Percentiles rank a stretch among this genome's conserved stretches.
These are phyloP conservation scores for Phytophthora pseudosyringae DNA, from an alignment of 352 stramenopile genomes.

Conservation along the genomic window DNA sequence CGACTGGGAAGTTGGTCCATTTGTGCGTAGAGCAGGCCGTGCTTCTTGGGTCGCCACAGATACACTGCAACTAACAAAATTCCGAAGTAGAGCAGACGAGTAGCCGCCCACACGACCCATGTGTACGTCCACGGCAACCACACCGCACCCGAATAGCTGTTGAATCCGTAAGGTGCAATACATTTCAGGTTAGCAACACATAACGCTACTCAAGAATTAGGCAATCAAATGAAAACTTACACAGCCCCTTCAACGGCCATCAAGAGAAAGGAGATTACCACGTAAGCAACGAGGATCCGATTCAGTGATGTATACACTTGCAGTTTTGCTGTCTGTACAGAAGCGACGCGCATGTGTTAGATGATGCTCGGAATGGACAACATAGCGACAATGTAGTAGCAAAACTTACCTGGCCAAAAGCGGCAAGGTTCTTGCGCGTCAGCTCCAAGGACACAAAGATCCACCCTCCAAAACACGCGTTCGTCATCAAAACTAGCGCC, in stretches of 20 bases:
- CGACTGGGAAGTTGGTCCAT: slow-evolving; percentile 85
- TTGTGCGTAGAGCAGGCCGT: slow-evolving; percentile 69
- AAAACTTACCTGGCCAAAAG: slow-evolving; percentile 70
- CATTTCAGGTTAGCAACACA: background rate
- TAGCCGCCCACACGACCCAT: slow-evolving; percentile 83
- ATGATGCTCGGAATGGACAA: background rate
- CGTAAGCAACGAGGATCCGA: slow-evolving; percentile 64
- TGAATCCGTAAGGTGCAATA: background rate
- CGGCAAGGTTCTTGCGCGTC: slow-evolving; percentile 80
- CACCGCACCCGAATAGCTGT: slow-evolving; percentile 76
- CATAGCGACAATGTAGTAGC: background rate
- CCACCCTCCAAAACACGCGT: slow-evolving; percentile 85
- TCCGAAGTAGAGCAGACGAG: slow-evolving; percentile 72
- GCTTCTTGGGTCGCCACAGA: slow-evolving; percentile 76
- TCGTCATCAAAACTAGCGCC: slow-evolving; percentile 76
- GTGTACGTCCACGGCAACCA: slow-evolving; percentile 71
- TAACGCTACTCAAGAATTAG: background rate
- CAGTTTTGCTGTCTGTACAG: slow-evolving; percentile 66
- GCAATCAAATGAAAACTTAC: slow-evolving; percentile 47
- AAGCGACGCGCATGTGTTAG: background rate
- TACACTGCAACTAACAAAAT: slow-evolving; percentile 72
- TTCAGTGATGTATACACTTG: slow-evolving; percentile 76
- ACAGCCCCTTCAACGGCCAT: slow-evolving; percentile 78
- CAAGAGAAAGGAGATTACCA: slow-evolving; percentile 74
- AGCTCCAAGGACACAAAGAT: slow-evolving; percentile 85